Evolutionary conservation across 2,329 filamentous ascomycete species (phyloP), one percentile per base, ranked within the genome.

Genomic region (Clarireedia hainanense): DNA sequence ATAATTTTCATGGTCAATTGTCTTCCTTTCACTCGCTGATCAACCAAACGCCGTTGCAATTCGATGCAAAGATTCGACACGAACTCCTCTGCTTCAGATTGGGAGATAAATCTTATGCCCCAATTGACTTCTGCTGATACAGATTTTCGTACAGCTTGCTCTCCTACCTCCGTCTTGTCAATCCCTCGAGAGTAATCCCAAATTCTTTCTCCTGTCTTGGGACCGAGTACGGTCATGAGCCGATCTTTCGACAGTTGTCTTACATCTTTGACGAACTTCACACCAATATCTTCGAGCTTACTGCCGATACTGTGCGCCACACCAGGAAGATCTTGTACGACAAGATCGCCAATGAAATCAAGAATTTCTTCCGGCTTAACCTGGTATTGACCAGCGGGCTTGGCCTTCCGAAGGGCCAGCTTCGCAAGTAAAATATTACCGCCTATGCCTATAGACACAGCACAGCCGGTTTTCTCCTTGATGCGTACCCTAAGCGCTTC

Each of bases 101-200:
- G 90, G 58, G 80, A 95, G 63, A 94, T 83, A 68, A 99, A 99
- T 5, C 94, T 85, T 55, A 99, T 95, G 2, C 95, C 94, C 94
- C 94, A 99, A 65, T 94, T 99, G 60, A 99, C 90, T 69, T 99
- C 94, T 1, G 92, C 92, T 2, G 94, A 97, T 0, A 99, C 90
- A 0, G 92, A 97, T 68, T 97, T 99, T 53, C 94, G 84, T 15
- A 89, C 76, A 0, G 86, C 82, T 66, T 95, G 88, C 56, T 92
- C 88, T 34, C 91, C 92, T 5, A 97, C 89, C 69, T 96, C 90
- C 1, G 83, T 78, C 50, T 78, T 80, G 71, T 99, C 94, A 49
- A 97, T 89, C 2, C 94, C 94, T 5, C 90, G 83, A 23, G 92
- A 80, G 70, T 95, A 97, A 51, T 96, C 90, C 79, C 86, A 92